Evolutionary conservation across 768 basidiomycete genomes (phyloP).

Genomic region (Boletus patriciae): DNA sequence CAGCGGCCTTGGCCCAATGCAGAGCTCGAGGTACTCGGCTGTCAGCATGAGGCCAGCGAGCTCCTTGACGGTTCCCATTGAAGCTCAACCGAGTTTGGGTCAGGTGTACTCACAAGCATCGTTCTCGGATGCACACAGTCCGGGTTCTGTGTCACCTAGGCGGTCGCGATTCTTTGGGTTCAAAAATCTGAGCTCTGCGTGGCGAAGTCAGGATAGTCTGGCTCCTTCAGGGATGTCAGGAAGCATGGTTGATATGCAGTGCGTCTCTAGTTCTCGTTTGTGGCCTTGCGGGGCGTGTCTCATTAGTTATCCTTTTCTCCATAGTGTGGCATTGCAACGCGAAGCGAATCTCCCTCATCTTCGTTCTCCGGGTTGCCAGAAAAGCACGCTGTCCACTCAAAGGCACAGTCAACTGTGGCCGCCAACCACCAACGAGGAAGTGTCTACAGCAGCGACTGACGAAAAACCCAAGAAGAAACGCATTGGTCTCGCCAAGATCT

Average conservation of each 20-base stretch:
- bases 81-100: conserved; percentile 57
- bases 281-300: not conserved
- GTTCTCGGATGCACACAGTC: conserved; percentile 76
- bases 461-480: conserved; percentile 74
- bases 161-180: conserved; percentile 78
- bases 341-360: conserved; percentile 44
- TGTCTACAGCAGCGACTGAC: conserved; percentile 28
- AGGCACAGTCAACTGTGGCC: conserved; percentile 59
- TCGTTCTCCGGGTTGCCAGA: conserved; percentile 37
- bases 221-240: conserved; percentile 80
- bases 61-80: conserved; percentile 56
- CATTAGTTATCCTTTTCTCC: conserved; percentile 7
- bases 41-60: conserved; percentile 60
- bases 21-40: conserved; percentile 62
- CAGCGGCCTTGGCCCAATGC: conserved; percentile 52
- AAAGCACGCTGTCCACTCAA: conserved; percentile 33
- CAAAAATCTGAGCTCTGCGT: conserved; percentile 67
- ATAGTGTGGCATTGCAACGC: conserved; percentile 75
- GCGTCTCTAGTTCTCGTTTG: conserved; percentile 37
- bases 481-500: conserved; percentile 76
- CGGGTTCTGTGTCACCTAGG: conserved; percentile 65
- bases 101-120: conserved; percentile 76
- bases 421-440: conserved; percentile 37
- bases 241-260: conserved; percentile 95
- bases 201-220: conserved; percentile 79